These are phyloP conservation scores for Labyrinthula sp. DNA, from an alignment of 352 stramenopile genomes.

Conservation along the genomic window DNA sequence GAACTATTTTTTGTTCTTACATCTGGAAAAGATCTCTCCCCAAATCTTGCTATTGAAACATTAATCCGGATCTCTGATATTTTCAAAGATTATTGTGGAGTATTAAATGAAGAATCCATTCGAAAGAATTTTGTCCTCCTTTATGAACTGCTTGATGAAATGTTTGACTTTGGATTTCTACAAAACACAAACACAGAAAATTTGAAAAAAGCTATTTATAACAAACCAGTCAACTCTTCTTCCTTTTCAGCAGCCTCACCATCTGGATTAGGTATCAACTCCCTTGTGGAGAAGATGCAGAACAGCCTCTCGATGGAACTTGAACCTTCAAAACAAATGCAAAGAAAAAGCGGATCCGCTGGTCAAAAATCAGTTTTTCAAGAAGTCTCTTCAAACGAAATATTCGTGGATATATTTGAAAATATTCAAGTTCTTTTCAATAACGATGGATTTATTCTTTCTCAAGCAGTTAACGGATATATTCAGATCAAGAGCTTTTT, in stretches of 20 bases:
- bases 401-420: slow-evolving; percentile 98
- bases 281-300: slow-evolving; percentile 32
- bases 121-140: slow-evolving; percentile 98
- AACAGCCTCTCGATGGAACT: slow-evolving; percentile 33
- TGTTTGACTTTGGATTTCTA: slow-evolving; percentile 83
- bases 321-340: slow-evolving; percentile 3
- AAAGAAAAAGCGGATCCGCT: no score
- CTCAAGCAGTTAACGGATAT: slow-evolving; percentile 87
- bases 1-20: slow-evolving; percentile 90
- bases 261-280: slow-evolving; percentile 34
- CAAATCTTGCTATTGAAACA: slow-evolving; percentile 80
- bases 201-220: slow-evolving; percentile 91
- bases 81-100: slow-evolving; percentile 98
- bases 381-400: no score
- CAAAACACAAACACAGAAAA: slow-evolving; percentile 89
- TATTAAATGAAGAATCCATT: slow-evolving; percentile 90
- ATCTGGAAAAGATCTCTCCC: slow-evolving; percentile 80
- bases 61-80: slow-evolving; percentile 73
- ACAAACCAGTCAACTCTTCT: slow-evolving; percentile 88
- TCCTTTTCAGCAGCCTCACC: no score
- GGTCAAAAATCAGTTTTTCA: no score
- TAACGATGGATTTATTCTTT: slow-evolving; percentile 81
- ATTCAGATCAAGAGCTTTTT: slow-evolving; percentile 97
- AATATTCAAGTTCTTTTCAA: slow-evolving; percentile 88
- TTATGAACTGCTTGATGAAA: slow-evolving; percentile 94